Evolutionary conservation across 768 basidiomycete genomes (phyloP), one percentile per base, ranked within the genome.

Genomic region (Mycena kentingensis): DNA sequence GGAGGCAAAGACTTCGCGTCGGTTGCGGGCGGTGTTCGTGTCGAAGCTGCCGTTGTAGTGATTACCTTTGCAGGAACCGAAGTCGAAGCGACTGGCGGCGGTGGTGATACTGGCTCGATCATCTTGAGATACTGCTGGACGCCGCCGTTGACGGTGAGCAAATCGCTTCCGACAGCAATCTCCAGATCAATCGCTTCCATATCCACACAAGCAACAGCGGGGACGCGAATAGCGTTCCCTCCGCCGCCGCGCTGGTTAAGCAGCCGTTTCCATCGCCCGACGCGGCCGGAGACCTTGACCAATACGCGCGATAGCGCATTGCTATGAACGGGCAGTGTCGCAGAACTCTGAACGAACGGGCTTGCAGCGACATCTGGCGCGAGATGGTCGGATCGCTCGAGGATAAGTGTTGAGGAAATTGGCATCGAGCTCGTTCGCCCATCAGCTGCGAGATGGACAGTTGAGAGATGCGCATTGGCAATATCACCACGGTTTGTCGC

Each of bases 191-290:
- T 87, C 6, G 85, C 83, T 2, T 87, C 85, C 2, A 84, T 78
- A 52, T 81, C 82, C 21, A 74, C 71, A 51, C 71, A 75, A 19
- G 70, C 67, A 18, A 60, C 67, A 10, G 70, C 51, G 19, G 68
- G 67, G 26, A 61, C 55, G 36, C 68, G 68, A 25, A 10, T 6
- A 8, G 11, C 22, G 7, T 24, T 25, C 12, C 15, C 37, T 18
- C 57, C 56, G 50, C 65, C 58, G 16, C 70, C 63, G 22, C 73
- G 67, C 3, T 78, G 70, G 58, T 88, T 84, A 46, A 93, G 67
- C 25, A 89, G 90, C 5, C 92, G 83, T 62, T 80, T 88, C 88
- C 92, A 88, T 10, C 88, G 75, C 2, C 92, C 92, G 16, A 95
- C 70, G 5, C 88, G 80, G 4, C 92, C 90, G 25, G 93, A 84